Evolutionary conservation across 2,329 filamentous ascomycete genomes (phyloP), one percentile per base, ranked within the genome.

Genomic region (Sporothrix brunneoviolacea): DNA sequence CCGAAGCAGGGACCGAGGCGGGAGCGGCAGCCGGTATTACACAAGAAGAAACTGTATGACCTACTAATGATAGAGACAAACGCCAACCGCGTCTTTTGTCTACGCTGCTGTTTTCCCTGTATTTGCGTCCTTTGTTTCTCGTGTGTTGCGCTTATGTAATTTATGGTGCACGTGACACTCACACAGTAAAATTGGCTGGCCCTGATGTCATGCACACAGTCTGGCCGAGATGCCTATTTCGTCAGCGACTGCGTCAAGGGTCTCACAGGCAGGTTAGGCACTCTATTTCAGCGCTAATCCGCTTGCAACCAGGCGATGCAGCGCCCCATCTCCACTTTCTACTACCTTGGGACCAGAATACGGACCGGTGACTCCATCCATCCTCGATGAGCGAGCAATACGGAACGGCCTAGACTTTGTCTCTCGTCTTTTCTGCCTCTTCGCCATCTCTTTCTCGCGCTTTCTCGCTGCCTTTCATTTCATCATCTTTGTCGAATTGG

Each of bases 291-390:
- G 48, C 48, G 41, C 48, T 50, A 50, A 39, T 27, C 48, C 27
- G 40, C 40, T 50, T 50, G 41, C 36, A 41, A 46, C 21, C 32
- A 37, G 24, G 24, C n/a, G n/a, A n/a, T n/a, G n/a, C n/a, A 28
- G 6, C 24, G 24, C 24, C 24, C 21, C 21, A 21, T 30, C 44
- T 47, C 44, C 44, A 47, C 44, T 47, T 39, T 37, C 43, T 47
- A 37, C 44, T 24, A 22, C 27, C 33, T 46, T 46, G 13, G 44
- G 28, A 47, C 19, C 22, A 32, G 22, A 21, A 28, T 37, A 32
- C 21, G 44, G 33, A 24, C 44, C 6, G 16, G 44, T 38, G 44
- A 38, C 44, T 47, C 21, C 13, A 19, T 27, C 21, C 9, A 40
- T 40, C 22, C 28, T 19, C 27, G 30, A 32, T 32, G 16, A 21